Conservation (phyloP, 495 filamentous ascomycete genomes). For the Amniculicola lignicola region DNA sequence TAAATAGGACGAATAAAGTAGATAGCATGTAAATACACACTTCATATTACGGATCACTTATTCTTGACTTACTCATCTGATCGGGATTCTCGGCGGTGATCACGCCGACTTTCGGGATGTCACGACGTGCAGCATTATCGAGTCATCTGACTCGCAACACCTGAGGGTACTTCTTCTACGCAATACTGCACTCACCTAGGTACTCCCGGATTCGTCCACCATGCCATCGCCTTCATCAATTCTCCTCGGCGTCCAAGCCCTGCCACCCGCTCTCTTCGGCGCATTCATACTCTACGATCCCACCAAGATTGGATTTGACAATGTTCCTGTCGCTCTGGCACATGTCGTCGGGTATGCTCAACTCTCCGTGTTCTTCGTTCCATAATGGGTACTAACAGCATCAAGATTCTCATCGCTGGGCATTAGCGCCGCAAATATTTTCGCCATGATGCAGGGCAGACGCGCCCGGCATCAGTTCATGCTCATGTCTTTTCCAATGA, state of each 20-base stretch:
- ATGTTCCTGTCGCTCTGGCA: not conserved
- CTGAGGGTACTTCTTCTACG: not conserved
- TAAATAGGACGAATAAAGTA: too few species aligned
- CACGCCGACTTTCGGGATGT: too few species aligned
- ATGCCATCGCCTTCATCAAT: constrained; percentile 5
- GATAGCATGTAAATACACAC: too few species aligned
- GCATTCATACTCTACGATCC: not conserved
- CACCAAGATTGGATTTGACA: constrained; percentile 1
- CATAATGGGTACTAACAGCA: too few species aligned
- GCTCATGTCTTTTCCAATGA: constrained; percentile 1
- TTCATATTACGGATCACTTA: too few species aligned
- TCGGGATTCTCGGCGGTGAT: too few species aligned
- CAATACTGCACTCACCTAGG: not conserved
- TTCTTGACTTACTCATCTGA: too few species aligned
- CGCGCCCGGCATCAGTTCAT: constrained; percentile 7
- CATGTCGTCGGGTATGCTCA: constrained; percentile 7
- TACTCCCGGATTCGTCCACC: too few species aligned
- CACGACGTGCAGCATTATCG: too few species aligned
- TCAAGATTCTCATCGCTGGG: constrained; percentile 15
- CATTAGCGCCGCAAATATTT: not conserved
- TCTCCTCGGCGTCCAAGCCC: constrained; percentile 8
- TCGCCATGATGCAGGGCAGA: not conserved
- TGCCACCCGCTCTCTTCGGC: constrained; percentile 7
- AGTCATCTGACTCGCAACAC: not conserved
- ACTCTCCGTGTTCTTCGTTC: not conserved